phyloP scores from a whole-genome alignment of 768 basidiomycete species.

The Lepiota venenata region DNA sequence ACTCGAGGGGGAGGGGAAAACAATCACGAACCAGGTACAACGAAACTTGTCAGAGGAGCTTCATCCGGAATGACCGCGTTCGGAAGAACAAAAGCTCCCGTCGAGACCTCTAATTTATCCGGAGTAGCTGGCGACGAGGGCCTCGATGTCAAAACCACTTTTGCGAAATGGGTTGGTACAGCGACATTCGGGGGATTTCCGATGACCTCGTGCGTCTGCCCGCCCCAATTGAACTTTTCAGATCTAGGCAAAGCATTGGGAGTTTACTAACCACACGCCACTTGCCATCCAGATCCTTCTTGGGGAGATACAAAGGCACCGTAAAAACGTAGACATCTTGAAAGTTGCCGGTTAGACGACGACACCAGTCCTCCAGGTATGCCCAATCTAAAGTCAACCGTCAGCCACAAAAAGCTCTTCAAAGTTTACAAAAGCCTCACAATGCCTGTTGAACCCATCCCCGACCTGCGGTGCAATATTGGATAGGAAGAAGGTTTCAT shows the following conservation, averaged over 20 bases:
- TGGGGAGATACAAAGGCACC: slow-evolving; percentile 93
- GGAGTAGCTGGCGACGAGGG: slow-evolving; percentile 73
- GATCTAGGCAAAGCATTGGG: background rate
- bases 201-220: slow-evolving; percentile 90
- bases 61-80: slow-evolving; percentile 91
- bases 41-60: slow-evolving; percentile 74
- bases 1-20: background rate
- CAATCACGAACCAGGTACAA: slow-evolving; percentile 64
- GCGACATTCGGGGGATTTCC: slow-evolving; percentile 86
- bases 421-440: slow-evolving; percentile 39
- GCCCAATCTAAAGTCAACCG: slow-evolving; percentile 74
- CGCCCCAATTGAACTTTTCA: background rate
- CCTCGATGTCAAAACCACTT: slow-evolving; percentile 81
- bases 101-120: slow-evolving; percentile 69
- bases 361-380: slow-evolving; percentile 94
- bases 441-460: slow-evolving; percentile 95
- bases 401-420: background rate
- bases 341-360: slow-evolving; percentile 82
- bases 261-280: slow-evolving; percentile 80
- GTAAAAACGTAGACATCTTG: slow-evolving; percentile 98
- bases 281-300: slow-evolving; percentile 83
- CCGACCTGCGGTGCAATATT: slow-evolving; percentile 99
- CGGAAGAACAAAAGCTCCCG: slow-evolving; percentile 94
- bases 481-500: slow-evolving; percentile 92
- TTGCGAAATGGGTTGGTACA: slow-evolving; percentile 98